A percentile compares a stretch with the other conserved stretches of the same genome.
phyloP scores from a whole-genome alignment of 208 protist species.

The Trypanosoma vivax region DNA sequence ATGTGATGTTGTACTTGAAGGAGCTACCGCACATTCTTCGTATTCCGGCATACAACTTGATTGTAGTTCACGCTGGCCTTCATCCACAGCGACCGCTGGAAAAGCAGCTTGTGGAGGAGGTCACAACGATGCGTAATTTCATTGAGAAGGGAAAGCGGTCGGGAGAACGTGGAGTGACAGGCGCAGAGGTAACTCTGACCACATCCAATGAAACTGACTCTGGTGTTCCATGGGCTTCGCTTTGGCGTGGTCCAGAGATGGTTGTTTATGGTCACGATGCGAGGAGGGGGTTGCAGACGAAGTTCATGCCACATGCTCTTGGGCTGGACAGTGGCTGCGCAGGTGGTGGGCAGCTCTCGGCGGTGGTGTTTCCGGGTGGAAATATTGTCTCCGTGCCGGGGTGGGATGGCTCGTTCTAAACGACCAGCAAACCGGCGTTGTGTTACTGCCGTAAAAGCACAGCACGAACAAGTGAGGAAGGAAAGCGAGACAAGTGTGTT shows the following conservation, averaged over 20 bases:
- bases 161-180: too few species aligned
- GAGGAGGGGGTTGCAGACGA: constrained; percentile 47
- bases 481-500: neutral
- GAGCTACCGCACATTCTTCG: constrained; percentile 55
- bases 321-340: constrained; percentile 72
- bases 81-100: constrained; percentile 39
- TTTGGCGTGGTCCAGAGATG: constrained; percentile 27
- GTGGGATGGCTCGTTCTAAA: neutral
- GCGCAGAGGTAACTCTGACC: constrained; percentile 17
- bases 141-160: neutral
- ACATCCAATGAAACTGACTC: constrained; percentile 23
- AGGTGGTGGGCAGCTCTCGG: constrained; percentile 58
- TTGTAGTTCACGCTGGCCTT: constrained; percentile 77
- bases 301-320: constrained; percentile 36
- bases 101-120: constrained; percentile 29
- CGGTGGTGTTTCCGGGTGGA: constrained; percentile 36
- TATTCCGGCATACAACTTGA: constrained; percentile 37
- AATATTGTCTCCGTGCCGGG: constrained; percentile 49
- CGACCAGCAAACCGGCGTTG: neutral
- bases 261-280: constrained; percentile 79
- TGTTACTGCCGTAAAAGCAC: neutral
- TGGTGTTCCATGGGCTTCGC: constrained; percentile 37
- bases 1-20: constrained; percentile 46
- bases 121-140: constrained; percentile 58
- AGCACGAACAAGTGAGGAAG: neutral